Evolutionary conservation across 192 early-diverging fungal genomes (phyloP), one percentile per base, ranked within the genome.

Genomic region (Rhizophagus sp.): DNA sequence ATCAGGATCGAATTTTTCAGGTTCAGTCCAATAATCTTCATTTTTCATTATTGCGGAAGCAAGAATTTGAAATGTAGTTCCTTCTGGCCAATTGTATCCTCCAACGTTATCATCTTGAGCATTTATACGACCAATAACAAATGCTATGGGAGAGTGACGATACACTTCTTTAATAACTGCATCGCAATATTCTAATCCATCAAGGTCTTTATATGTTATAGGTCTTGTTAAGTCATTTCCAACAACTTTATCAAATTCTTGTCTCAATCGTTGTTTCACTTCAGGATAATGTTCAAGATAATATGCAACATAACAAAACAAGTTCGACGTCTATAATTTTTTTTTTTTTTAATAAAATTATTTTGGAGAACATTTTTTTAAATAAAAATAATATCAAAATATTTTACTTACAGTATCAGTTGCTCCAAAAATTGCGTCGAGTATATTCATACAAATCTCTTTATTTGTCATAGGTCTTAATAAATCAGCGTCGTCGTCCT

Each of bases 1-100:
- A 63, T 76, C 74, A 22, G 74, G 74, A 41, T 63, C 27, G 33
- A 76, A 76, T 62, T 62, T 34, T 63, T 76, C 57, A 12, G 74
- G 74, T 27, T 76, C 22, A 10, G 24, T 7, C 57, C 61, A 76
- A 41, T 33, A 10, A 22, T 34, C 0, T 27, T 22, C 1, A 36
- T 64, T 12, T 6, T 1, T 17, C 11, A 33, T 13, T 4, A 62
- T 2, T 36, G 22, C 74, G 2, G 17, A 15, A 41, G 62, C 5
- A 62, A 62, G 61, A 2, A 63, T 33, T 62, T 22, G 17, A 34
- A 76, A 63, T 34, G 24, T 12, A 33, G 30, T 30, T 30, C 30
- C 30, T 30, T 30, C 30, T 30, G 30, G 30, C 30, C 30, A 30
- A 30, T 30, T 33, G 15, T 62, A 76, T 15, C 74, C 74, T 17